Evolutionary conservation across 345 rosid genomes (phyloP), one percentile per base, ranked within the genome.

Genomic region (Turnera subulata): DNA sequence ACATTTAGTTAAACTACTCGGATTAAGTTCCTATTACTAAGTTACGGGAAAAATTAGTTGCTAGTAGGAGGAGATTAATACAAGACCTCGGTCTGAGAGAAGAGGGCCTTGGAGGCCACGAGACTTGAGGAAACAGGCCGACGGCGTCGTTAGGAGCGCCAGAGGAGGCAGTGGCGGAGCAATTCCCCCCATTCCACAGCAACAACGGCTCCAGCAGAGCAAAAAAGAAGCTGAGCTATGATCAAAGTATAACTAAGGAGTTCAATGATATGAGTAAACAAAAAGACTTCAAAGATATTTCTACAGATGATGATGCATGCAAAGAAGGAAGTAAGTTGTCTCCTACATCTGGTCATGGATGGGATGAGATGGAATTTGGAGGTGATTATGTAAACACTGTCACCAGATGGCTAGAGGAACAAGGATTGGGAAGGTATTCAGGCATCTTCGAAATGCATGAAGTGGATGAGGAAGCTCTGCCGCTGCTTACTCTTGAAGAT

Each of bases 11-110:
- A 21, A 2, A 3, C 14, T 16, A 6, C 18, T 32, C 20, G 18
- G 21, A 11, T 6, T 51, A 29, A 40, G 25, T 18, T 51, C n/a
- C 39, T 16, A 37, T 15, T 12, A 16, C 49, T 14, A 4, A 38
- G 35, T 46, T 39, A 19, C 47, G 33, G 11, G 20, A 19, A 5
- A 53, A 48, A 52, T 37, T 26, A 17, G 23, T n/a, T 8, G 11
- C 26, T 33, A 20, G 55, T 6, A 49, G 53, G 8, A n/a, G n/a
- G n/a, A n/a, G n/a, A n/a, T n/a, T 32, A 60, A 47, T 62, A 16
- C 43, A 16, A 53, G 56, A 88, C 98, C 91, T 92, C 95, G 88
- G 88, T 84, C 85, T 83, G 91, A 61, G 91, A 81, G 73, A 62
- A 82, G 49, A 78, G n/a, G 73, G 62, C 95, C 80, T 32, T 63